phyloP scores from a whole-genome alignment of 1,284 basidiomycete genomes.

The Sutorius eximius region DNA sequence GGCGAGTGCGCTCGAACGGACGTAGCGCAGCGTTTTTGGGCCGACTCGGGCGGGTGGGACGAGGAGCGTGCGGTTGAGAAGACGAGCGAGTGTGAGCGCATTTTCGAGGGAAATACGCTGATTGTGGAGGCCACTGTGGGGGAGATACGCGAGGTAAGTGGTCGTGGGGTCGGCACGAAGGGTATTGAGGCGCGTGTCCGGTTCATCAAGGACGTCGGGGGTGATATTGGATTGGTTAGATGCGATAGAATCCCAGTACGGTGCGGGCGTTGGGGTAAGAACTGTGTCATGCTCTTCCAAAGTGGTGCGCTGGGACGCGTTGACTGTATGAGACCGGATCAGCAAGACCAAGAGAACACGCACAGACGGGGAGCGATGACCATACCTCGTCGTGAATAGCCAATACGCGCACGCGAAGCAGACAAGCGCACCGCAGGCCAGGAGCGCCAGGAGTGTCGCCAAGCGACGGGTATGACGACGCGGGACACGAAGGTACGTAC shows the following conservation, averaged over 20 bases:
- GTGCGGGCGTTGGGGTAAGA: not conserved
- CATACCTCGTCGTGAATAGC: conserved; percentile 62
- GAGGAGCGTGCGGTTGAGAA: conserved; percentile 74
- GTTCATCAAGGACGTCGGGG: conserved; percentile 27
- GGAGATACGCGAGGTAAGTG: conserved; percentile 62
- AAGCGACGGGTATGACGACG: conserved; percentile 30
- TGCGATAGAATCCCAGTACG: not conserved
- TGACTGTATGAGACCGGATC: conserved; percentile 15
- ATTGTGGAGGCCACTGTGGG: conserved; percentile 83
- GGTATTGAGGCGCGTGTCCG: conserved; percentile 9
- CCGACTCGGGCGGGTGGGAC: conserved; percentile 72
- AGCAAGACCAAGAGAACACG: conserved; percentile 23
- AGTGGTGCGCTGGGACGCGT: conserved; percentile 19
- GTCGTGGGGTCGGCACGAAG: conserved; percentile 27
- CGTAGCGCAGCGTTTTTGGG: conserved; percentile 58
- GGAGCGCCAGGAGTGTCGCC: conserved; percentile 45
- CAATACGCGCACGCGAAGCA: conserved; percentile 65
- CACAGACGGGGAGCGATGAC: conserved; percentile 28
- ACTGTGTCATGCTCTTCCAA: conserved; percentile 3
- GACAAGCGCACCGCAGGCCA: conserved; percentile 47
- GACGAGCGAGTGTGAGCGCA: conserved; percentile 63
- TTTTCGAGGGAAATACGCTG: conserved; percentile 84
- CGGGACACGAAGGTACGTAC: conserved; percentile 13
- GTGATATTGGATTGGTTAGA: conserved; percentile 11
- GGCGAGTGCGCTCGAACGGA: conserved; percentile 57